These are phyloP conservation scores for Calocera cornea DNA, from an alignment of 768 basidiomycete genomes.

Conservation along the genomic window DNA sequence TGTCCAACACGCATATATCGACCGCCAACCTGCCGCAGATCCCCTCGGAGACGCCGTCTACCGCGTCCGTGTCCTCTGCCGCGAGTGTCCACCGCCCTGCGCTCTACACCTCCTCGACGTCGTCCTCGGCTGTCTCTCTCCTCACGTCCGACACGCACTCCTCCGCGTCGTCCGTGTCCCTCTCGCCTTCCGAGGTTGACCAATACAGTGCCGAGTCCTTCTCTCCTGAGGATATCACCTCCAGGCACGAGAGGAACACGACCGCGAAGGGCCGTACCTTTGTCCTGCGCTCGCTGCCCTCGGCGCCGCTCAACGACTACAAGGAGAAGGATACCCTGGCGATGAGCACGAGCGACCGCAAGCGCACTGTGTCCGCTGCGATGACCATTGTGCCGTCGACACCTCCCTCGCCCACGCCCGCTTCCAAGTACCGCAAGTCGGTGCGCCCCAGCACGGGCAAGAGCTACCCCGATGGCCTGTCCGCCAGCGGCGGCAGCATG, in stretches of 20 bases:
- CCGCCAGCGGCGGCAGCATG: slow-evolving; percentile 1
- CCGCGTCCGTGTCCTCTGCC: slow-evolving; percentile 4
- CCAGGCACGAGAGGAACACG: slow-evolving; percentile 2
- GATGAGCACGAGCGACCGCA: neutral
- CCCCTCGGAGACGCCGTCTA: slow-evolving; percentile 4
- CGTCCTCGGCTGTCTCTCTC: neutral
- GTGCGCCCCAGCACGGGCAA: neutral
- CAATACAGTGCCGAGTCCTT: neutral
- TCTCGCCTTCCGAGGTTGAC: slow-evolving; percentile 2
- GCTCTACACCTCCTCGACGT: slow-evolving; percentile 9
- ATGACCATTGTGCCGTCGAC: neutral
- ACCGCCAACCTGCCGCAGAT: neutral
- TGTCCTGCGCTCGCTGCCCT: neutral
- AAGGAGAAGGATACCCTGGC: neutral
- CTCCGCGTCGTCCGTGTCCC: neutral
- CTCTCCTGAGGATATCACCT: neutral
- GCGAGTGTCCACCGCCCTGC: slow-evolving; percentile 4
- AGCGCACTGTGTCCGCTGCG: neutral
- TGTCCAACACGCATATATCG: slow-evolving; percentile 10
- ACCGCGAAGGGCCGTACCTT: neutral
- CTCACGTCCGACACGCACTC: slow-evolving; percentile 1
- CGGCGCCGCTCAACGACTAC: neutral
- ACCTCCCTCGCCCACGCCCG: neutral
- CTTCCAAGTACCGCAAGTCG: slow-evolving; percentile 2
- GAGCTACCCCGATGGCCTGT: slow-evolving; percentile 3